Evolutionary conservation across 2,329 filamentous ascomycete genomes (phyloP), one percentile per base, ranked within the genome.

Genomic region (Beauveria sp.): DNA sequence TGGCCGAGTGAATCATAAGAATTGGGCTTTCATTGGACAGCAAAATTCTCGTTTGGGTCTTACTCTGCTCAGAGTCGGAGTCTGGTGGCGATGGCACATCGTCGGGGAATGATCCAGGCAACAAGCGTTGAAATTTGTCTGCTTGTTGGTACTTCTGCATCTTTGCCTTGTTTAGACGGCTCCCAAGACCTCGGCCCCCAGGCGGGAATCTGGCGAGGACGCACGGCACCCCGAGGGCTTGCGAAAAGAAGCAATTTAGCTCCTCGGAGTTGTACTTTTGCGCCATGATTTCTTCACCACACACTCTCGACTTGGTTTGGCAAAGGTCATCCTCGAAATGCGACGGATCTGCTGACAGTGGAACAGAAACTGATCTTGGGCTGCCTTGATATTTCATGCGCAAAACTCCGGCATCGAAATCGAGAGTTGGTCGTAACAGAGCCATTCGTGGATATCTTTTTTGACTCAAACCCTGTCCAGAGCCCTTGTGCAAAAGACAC

Each of bases 1-100:
- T 97, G 10, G 89, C 86, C 59, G 85, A 82, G 22, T 90, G 91
- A 61, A 97, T 87, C 52, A 91, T 84, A 0, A 99, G 81, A 50
- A 99, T 96, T 0, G 94, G 93, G 58, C 91, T 96, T 73, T 97
- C 94, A 71, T 99, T 99, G 26, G 92, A 90, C 3, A 99, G 78
- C 0, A 94, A 77, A 40, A 97, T 92, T 3, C 86, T 80, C 72
- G 59, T 72, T 61, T 66, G 68, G 18, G 62, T 67, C 67, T 64
- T 63, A 24, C 12, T 28, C 48, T 69, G 67, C 48, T 85, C 78
- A 28, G 75, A 77, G 63, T 84, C 84, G 0, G 84, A 87, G 55
- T 86, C 83, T 2, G 81, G 79, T 9, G 81, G 82, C 22, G 80
- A 83, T 20, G 80, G 80, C 1, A 80, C 76, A 46, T 70, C 73